Base-by-base conservation (phyloP, 2,329 filamentous ascomycete species). In the Camillea tinctor region DNA sequence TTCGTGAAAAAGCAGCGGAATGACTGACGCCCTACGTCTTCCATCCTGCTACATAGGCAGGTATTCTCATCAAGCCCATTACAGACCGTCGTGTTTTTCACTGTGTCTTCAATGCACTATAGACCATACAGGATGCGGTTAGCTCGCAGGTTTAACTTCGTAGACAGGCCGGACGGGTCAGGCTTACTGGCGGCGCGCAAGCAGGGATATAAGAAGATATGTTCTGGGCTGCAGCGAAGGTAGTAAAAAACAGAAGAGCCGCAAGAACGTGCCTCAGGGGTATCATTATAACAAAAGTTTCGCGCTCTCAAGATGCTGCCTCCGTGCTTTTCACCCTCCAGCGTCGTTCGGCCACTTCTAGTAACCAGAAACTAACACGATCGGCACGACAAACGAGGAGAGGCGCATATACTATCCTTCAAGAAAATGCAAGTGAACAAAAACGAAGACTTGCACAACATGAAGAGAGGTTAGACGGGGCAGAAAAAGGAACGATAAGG, bases 31-130 rank as follows among this genome's bases (percentile, higher is more conserved):
- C 60, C 51, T 36, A 69, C 58, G 5, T 24, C 23, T 44, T 20
- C 4, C 48, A 64, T 50, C 49, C 63, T 65, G n/a, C 11, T 58
- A 52, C 67, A 70, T 17, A 69, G 64, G 49, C 68, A 70, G 13
- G 56, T n/a, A 54, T 58, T 63, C 26, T 70, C 66, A 44, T 57
- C 54, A 22, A 65, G 44, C 5, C 64, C 53, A 44, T 55, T 30
- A 51, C 67, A 69, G 54, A 58, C 19, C 15, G 58, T 55, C 21
- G 56, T 58, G 53, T 5, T 56, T 9, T 55, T 54, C 13, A 70
- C 52, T 3, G 62, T 61, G 36, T 59, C 22, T 48, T 62, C 53
- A 30, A 69, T 24, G 23, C 68, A 70, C 36, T 44, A 44, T n/a
- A 3, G 15, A 15, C 13, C 36, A 4, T 17, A 2, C 13, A 44